phyloP scores from a whole-genome alignment of 768 basidiomycete genomes.

The Leccinellum rugosiceps region DNA sequence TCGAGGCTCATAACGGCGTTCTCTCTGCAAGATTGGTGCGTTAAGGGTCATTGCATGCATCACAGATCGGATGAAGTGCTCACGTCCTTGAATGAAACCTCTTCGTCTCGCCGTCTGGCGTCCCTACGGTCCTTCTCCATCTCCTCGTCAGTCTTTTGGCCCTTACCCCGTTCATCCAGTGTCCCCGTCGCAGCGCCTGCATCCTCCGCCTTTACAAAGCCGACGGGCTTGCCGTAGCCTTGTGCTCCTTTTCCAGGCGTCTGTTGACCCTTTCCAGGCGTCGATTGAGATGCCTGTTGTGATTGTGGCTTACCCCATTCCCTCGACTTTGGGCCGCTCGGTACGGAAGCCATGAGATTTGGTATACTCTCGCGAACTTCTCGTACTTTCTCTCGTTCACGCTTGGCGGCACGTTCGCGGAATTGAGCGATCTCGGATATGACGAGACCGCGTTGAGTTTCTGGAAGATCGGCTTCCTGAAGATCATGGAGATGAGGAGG shows the following conservation, averaged over 20 bases:
- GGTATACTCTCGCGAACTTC: conserved; percentile 66
- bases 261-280: conserved; percentile 40
- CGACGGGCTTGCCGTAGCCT: conserved; percentile 73
- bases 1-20: conserved; percentile 88
- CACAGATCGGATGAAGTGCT: conserved; percentile 31
- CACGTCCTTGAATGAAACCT: conserved; percentile 83
- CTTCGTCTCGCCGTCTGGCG: conserved; percentile 71
- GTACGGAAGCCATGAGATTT: conserved; percentile 38
- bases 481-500: conserved; percentile 97
- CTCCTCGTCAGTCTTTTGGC: conserved; percentile 80
- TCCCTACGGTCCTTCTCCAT: conserved; percentile 81
- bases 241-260: conserved; percentile 69
- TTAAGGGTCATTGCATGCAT: neutral
- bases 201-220: conserved; percentile 75
- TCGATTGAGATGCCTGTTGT: conserved; percentile 35
- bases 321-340: conserved; percentile 72
- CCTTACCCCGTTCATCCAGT: conserved; percentile 36
- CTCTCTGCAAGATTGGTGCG: conserved; percentile 53
- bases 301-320: conserved; percentile 68
- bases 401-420: conserved; percentile 88
- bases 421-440: conserved; percentile 97
- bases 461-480: conserved; percentile 94
- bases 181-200: conserved; percentile 35
- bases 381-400: conserved; percentile 83
- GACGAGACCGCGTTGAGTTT: conserved; percentile 87